These are phyloP conservation scores for Oxytropis ochrocephala DNA, from an alignment of 306 rosid genomes.

Conservation along the genomic window DNA sequence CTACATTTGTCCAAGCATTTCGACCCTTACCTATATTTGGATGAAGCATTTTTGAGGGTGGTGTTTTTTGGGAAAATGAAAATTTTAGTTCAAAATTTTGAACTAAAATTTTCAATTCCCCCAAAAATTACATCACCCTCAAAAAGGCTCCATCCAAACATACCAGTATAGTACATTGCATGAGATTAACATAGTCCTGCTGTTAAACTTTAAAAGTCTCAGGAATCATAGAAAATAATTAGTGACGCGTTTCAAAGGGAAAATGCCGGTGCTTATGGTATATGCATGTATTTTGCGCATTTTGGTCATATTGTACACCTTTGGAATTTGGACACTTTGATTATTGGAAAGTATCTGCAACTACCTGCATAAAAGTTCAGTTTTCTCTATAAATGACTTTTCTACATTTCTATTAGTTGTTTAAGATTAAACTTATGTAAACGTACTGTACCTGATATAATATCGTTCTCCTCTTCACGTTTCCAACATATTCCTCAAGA, in stretches of 20 bases:
- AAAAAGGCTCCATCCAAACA: too few relatives aligned
- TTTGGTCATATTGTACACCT: background rate
- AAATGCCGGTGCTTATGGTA: background rate
- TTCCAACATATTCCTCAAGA: conserved; percentile 82
- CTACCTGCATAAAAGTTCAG: background rate
- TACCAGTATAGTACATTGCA: too few relatives aligned
- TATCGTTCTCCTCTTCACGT: conserved; percentile 57
- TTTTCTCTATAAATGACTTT: background rate
- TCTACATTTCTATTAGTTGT: background rate
- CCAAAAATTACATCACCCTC: too few relatives aligned
- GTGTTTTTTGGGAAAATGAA: too few relatives aligned
- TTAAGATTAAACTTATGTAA: background rate
- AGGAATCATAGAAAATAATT: background rate
- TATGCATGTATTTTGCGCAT: background rate
- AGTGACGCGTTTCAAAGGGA: background rate
- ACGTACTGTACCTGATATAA: conserved; percentile 60
- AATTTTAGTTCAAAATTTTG: too few relatives aligned
- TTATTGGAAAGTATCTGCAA: background rate
- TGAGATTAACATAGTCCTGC: background rate
- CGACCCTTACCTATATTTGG: too few relatives aligned
- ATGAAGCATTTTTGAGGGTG: too few relatives aligned
- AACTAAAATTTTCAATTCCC: too few relatives aligned
- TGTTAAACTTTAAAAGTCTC: background rate
- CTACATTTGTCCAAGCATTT: background rate
- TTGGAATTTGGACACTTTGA: conserved; percentile 8